Evolutionary conservation across 768 basidiomycete species (phyloP), one percentile per base, ranked within the genome.

Genomic region (Naematelia aurantialba): DNA sequence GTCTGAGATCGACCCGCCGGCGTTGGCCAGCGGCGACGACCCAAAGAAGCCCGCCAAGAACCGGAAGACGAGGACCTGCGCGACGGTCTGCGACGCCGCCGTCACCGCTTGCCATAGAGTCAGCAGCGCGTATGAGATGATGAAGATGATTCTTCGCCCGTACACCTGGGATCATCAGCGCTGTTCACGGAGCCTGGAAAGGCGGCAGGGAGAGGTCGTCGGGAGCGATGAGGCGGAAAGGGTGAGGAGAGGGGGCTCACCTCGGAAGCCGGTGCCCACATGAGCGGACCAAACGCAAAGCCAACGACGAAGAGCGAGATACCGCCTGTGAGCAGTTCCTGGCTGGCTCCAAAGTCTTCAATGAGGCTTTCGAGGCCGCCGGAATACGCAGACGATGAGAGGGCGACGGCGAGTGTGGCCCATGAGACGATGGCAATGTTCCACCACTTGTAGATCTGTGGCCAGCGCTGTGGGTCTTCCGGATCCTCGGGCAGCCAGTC

Each of bases 1-100:
- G 47, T 76, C 75, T 5, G 66, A 62, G 52, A 78, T 75, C 47
- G 74, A 66, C 19, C 73, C 73, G 5, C 79, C 79, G 0, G 79
- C 76, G 54, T 80, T 80, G 52, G 78, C 77, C 17, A 81, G 66
- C 0, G 77, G 74, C 25, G 74, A 74, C 1, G 74, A 65, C 10
- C 79, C 80, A 51, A 74, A 76, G 19, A 74, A 61, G 1, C 79
- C 79, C 24, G 76, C 66, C 14, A 80, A 56, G 65, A 80, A 76
- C 3, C 80, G 73, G 52, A 80, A 78, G 44, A 79, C 58, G 21
- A 81, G 65, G n/a, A 80, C 53, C 5, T 73, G 64, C 14, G 61
- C 75, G 34, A 78, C 70, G 53, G 75, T 79, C 42, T 69, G 76
- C 1, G 78, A 70, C 8, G 77, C 75, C 2, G 73, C 70, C 17